Evolutionary conservation across 2,329 filamentous ascomycete genomes (phyloP).

Genomic region (Xylaria sp.): DNA sequence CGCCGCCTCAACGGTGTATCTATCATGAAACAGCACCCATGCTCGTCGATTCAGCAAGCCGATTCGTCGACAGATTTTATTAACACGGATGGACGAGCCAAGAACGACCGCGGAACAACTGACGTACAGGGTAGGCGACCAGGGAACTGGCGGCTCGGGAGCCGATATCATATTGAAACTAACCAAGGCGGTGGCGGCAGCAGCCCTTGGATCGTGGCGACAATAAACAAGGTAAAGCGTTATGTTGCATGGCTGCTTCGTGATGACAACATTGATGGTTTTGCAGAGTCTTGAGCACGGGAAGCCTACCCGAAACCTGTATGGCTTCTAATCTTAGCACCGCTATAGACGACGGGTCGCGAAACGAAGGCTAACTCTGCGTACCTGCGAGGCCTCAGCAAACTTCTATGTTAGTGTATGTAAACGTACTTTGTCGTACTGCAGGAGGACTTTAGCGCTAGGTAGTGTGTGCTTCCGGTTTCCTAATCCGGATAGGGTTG

Average conservation of each 20-base stretch:
- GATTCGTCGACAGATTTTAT: slow-evolving; percentile 20
- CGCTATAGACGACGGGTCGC: background rate
- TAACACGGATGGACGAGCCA: slow-evolving; percentile 22
- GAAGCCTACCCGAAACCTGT: slow-evolving; percentile 27
- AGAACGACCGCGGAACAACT: slow-evolving; percentile 25
- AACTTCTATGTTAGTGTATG: background rate
- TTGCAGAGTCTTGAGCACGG: slow-evolving; percentile 16
- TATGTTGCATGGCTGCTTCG: slow-evolving; percentile 29
- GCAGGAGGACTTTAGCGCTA: slow-evolving; percentile 1
- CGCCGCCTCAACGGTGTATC: slow-evolving; percentile 2
- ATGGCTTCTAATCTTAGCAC: slow-evolving; percentile 22
- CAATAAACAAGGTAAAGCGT: slow-evolving; percentile 4
- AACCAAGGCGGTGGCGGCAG: background rate
- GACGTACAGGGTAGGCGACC: slow-evolving; percentile 12
- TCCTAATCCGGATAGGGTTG: slow-evolving; percentile 26
- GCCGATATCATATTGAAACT: slow-evolving; percentile 18
- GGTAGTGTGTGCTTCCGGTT: slow-evolving; percentile 25
- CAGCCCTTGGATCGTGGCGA: slow-evolving; percentile 13
- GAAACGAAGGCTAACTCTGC: background rate
- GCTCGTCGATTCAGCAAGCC: slow-evolving; percentile 16
- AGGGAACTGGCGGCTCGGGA: slow-evolving; percentile 26
- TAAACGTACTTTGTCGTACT: background rate
- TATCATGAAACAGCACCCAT: slow-evolving; percentile 28
- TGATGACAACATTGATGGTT: slow-evolving; percentile 25
- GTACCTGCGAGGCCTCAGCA: background rate